phyloP scores from a whole-genome alignment of 306 rosid genomes.

The barrel medic (Medicago truncatula) region MtrunA17r5.0-ANR NC_053046.1:29934501-29935000 shows the following conservation, averaged over 20 bases:
- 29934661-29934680: too few relatives aligned
- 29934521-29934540: too few relatives aligned
- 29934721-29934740: background rate
- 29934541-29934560: too few relatives aligned
- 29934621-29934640: too few relatives aligned
- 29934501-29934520: too few relatives aligned
- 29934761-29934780: background rate
- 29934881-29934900: background rate
- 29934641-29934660: too few relatives aligned
- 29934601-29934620: too few relatives aligned
- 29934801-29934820: slow-evolving; percentile 17
- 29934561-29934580: too few relatives aligned
- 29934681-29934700: too few relatives aligned
- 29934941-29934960: slow-evolving; percentile 30
- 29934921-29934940: background rate
- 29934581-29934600: too few relatives aligned
- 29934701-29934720: too few relatives aligned
- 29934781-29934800: background rate
- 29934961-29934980: background rate
- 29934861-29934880: slow-evolving; percentile 26
- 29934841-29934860: background rate
- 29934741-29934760: background rate
- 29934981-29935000: too few relatives aligned
- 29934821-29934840: background rate
- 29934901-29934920: background rate